Conservation (phyloP, 495 filamentous ascomycete species). For the Penicilliopsis zonata region DNA sequence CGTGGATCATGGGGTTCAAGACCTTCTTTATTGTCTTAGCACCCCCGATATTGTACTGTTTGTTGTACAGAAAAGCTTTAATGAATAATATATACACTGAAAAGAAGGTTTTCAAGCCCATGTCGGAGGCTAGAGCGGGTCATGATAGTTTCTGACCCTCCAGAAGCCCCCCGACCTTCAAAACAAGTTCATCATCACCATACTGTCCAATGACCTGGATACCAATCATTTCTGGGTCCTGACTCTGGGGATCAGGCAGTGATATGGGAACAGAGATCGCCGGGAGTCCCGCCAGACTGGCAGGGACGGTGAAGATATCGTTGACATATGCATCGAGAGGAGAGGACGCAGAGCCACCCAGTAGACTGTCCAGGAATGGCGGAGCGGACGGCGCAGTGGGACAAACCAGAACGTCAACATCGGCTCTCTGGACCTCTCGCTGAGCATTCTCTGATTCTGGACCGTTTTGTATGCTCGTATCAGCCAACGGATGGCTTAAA, state of each 20-base stretch:
- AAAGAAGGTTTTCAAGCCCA: too few species aligned
- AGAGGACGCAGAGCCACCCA: conserved; percentile 17
- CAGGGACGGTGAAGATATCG: conserved; percentile 92
- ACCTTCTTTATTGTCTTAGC: too few species aligned
- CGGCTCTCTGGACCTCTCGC: conserved; percentile 27
- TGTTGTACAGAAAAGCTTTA: too few species aligned
- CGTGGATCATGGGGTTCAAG: too few species aligned
- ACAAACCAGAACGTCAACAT: conserved; percentile 77
- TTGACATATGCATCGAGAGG: conserved; percentile 63
- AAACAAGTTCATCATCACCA: conserved; percentile 60
- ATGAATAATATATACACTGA: too few species aligned
- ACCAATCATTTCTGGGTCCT: conserved; percentile 39
- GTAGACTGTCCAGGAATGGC: conserved; percentile 46
- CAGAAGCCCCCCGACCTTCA: conserved; percentile 27
- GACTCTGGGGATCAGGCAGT: conserved; percentile 13
- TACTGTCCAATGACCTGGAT: conserved; percentile 89
- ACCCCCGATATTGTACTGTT: too few species aligned
- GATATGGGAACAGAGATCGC: conserved; percentile 72
- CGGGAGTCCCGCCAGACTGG: conserved; percentile 83
- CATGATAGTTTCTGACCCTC: conserved; percentile 14
- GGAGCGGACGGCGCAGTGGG: conserved; percentile 75
- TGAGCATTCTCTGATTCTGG: conserved; percentile 1
- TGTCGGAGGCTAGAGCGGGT: too few species aligned
- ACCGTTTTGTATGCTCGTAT: conserved; percentile 13
- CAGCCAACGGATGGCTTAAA: conserved; percentile 48